These are phyloP conservation scores for Eucalyptus cladocalyx DNA, from an alignment of 345 rosid species.

Conservation along the genomic window DNA sequence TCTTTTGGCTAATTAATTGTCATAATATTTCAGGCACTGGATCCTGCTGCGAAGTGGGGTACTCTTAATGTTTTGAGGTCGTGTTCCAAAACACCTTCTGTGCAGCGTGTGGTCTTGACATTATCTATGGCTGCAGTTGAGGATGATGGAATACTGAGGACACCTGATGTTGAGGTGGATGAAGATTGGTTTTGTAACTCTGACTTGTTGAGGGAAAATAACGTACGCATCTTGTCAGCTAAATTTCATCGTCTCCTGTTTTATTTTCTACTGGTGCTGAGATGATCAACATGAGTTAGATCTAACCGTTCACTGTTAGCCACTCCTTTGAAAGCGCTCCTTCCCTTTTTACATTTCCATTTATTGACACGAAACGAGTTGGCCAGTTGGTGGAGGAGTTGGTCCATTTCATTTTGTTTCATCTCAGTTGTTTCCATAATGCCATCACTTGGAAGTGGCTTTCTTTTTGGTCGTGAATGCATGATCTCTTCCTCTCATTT, in stretches of 20 bases:
- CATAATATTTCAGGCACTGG: slow-evolving; percentile 40
- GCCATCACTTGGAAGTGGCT: not conserved
- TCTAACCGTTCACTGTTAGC: not conserved
- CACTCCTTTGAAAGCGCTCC: not conserved
- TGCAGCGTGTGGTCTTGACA: slow-evolving; percentile 68
- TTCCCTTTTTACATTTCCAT: not conserved
- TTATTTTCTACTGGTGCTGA: not conserved
- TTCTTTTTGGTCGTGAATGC: not conserved
- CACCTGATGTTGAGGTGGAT: slow-evolving; percentile 67
- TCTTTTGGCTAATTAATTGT: not conserved
- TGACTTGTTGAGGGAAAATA: slow-evolving; percentile 22
- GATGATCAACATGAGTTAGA: not conserved
- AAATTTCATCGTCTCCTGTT: not conserved
- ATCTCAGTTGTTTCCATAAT: not conserved
- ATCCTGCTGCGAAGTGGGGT: slow-evolving; percentile 71
- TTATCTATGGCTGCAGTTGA: slow-evolving; percentile 69
- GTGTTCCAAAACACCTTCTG: slow-evolving; percentile 48
- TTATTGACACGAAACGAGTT: not conserved
- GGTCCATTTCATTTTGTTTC: not conserved
- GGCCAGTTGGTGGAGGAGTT: not conserved
- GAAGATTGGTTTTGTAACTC: slow-evolving; percentile 75
- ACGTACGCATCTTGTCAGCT: slow-evolving; percentile 16
- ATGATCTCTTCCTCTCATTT: slow-evolving; percentile 35
- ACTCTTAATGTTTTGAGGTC: slow-evolving; percentile 74
- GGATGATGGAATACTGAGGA: slow-evolving; percentile 39